These are phyloP conservation scores for Alternaria gansuensis DNA, from an alignment of 2,329 filamentous ascomycete species.

Conservation along the genomic window DNA sequence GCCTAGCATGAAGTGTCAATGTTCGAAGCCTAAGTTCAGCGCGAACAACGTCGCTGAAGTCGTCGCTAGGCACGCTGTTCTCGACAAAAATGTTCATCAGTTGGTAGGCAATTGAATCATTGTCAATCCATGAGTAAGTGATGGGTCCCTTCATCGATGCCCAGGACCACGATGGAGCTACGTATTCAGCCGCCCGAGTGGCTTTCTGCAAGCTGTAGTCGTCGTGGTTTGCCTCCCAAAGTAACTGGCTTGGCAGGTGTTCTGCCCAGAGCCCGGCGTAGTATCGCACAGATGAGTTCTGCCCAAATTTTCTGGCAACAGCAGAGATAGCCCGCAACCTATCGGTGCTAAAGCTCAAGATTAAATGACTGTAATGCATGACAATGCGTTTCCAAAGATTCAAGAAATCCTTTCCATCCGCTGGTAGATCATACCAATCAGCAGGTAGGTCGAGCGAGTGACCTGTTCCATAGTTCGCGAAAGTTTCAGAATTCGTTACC, in stretches of 20 bases:
- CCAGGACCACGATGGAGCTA: conserved; percentile 2
- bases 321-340: conserved; percentile 3
- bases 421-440: background rate
- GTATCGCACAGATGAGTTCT: conserved; percentile 3
- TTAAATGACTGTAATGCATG: background rate
- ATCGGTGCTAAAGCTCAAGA: background rate
- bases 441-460: background rate
- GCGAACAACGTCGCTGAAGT: conserved; percentile 4
- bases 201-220: background rate
- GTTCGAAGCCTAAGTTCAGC: conserved; percentile 1
- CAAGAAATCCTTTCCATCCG: background rate
- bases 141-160: conserved; percentile 2
- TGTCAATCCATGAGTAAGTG: background rate
- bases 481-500: conserved; percentile 3
- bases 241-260: conserved; percentile 2
- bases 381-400: background rate
- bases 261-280: background rate
- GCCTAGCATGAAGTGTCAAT: background rate
- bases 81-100: background rate
- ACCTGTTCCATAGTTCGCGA: background rate
- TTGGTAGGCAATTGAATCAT: background rate
- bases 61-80: background rate
- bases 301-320: background rate
- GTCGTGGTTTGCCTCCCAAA: background rate
- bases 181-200: background rate